Evolutionary conservation across 768 basidiomycete genomes (phyloP).

Genomic region (Boletus subcaerulescens): DNA sequence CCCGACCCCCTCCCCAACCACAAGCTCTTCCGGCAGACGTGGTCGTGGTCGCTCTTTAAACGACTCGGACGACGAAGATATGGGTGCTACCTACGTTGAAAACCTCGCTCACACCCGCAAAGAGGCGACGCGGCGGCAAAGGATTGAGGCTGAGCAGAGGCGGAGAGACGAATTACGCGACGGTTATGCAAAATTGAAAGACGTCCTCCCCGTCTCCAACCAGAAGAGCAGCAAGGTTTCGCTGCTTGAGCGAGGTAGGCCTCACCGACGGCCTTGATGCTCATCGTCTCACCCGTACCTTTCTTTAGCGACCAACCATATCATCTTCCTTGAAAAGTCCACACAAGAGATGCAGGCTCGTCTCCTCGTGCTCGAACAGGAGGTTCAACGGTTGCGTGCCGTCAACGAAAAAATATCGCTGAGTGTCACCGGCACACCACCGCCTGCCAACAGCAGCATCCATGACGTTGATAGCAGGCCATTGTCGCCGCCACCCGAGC

Average conservation of each 20-base stretch:
- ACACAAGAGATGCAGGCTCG: slow-evolving; percentile 72
- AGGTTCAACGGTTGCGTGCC: slow-evolving; percentile 65
- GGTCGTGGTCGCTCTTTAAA: slow-evolving; percentile 63
- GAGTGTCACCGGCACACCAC: slow-evolving; percentile 52
- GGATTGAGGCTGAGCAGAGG: slow-evolving; percentile 89
- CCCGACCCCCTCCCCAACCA: slow-evolving; percentile 76
- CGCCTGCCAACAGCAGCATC: slow-evolving; percentile 46
- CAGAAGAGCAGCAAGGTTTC: slow-evolving; percentile 92
- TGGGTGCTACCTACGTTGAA: slow-evolving; percentile 67
- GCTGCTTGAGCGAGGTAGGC: slow-evolving; percentile 79
- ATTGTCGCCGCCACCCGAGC: slow-evolving; percentile 64
- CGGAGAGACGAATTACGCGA: slow-evolving; percentile 87
- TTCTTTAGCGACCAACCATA: slow-evolving; percentile 71
- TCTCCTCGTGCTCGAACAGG: slow-evolving; percentile 61
- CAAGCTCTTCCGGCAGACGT: slow-evolving; percentile 66
- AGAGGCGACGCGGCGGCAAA: slow-evolving; percentile 78
- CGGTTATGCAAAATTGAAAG: slow-evolving; percentile 85
- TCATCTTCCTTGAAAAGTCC: slow-evolving; percentile 65
- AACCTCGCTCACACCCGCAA: slow-evolving; percentile 76
- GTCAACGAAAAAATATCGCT: slow-evolving; percentile 86
- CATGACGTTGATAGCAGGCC: slow-evolving; percentile 46
- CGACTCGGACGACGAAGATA: slow-evolving; percentile 75
- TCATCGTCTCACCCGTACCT: slow-evolving; percentile 12
- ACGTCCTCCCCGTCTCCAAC: slow-evolving; percentile 81
- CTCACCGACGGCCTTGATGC: slow-evolving; percentile 1